These are phyloP conservation scores for Phytophthora megakarya DNA, from an alignment of 352 stramenopile species.

Conservation along the genomic window DNA sequence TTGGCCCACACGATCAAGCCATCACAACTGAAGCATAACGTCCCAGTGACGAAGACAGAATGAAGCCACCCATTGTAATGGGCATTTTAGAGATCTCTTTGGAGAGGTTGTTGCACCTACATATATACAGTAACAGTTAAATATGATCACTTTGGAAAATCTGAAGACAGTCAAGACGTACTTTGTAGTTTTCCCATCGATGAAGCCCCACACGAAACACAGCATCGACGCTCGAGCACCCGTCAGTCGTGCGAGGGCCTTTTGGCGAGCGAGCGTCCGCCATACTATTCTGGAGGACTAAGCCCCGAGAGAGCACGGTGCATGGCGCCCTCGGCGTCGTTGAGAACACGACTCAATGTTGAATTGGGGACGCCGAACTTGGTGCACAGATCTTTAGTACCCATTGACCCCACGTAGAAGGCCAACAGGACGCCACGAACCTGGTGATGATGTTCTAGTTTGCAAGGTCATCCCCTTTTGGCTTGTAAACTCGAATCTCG, in stretches of 20 bases:
- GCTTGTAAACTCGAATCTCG: too few species aligned
- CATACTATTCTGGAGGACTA: background rate
- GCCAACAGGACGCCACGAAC: background rate
- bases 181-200: slow-evolving; percentile 9
- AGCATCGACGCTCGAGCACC: background rate
- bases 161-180: too few species aligned
- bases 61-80: slow-evolving; percentile 6
- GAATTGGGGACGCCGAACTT: background rate
- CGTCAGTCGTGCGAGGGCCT: background rate
- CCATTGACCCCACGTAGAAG: slow-evolving; percentile 11
- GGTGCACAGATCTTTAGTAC: background rate
- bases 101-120: slow-evolving; percentile 1
- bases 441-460: slow-evolving; percentile 7
- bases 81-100: background rate
- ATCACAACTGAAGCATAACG: background rate
- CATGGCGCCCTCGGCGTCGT: background rate
- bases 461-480: background rate
- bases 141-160: too few species aligned
- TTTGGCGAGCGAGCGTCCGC: background rate
- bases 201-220: background rate
- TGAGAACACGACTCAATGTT: background rate
- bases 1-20: background rate
- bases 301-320: background rate
- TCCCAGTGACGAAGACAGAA: background rate
- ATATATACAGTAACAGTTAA: too few species aligned